Conservation (phyloP, 2,329 filamentous ascomycete genomes). For the Xylaria sp. region DNA sequence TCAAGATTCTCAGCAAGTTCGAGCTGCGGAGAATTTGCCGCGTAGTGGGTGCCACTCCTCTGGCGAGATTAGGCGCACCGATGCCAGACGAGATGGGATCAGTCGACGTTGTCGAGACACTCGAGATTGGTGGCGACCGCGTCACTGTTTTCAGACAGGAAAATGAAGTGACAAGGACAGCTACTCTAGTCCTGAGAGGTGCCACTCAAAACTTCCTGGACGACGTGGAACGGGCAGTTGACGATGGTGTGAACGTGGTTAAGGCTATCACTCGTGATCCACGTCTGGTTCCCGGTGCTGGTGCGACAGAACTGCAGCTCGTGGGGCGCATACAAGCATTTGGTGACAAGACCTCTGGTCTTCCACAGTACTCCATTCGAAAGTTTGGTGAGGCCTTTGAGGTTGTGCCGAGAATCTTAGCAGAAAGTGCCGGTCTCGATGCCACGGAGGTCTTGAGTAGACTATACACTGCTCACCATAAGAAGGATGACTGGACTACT, state of each 20-base stretch:
- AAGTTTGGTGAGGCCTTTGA: conserved; percentile 98
- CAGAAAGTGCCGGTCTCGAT: conserved; percentile 91
- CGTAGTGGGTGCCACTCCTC: conserved; percentile 92
- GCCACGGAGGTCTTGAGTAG: conserved; percentile 93
- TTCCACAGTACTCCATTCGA: conserved; percentile 93
- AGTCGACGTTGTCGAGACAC: conserved; percentile 91
- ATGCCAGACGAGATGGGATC: conserved; percentile 99
- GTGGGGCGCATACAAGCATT: conserved; percentile 86
- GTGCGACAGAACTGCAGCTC: conserved; percentile 89
- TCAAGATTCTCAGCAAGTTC: conserved; percentile 97
- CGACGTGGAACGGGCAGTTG: conserved; percentile 92
- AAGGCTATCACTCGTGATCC: conserved; percentile 96
- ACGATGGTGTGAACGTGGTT: conserved; percentile 96
- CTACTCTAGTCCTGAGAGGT: conserved; percentile 88
- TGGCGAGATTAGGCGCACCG: conserved; percentile 88
- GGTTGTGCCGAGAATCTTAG: conserved; percentile 87
- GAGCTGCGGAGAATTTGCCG: conserved; percentile 92
- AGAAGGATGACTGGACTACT: conserved; percentile 81
- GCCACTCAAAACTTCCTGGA: conserved; percentile 98
- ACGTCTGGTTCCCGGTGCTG: conserved; percentile 85
- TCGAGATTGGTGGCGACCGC: conserved; percentile 95
- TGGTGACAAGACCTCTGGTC: conserved; percentile 85
- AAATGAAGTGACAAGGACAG: conserved; percentile 82
- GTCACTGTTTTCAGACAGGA: conserved; percentile 99
- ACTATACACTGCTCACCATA: conserved; percentile 87